Base-by-base conservation (phyloP, 2,329 filamentous ascomycete genomes). In the Trichothecium sympodiale region DNA sequence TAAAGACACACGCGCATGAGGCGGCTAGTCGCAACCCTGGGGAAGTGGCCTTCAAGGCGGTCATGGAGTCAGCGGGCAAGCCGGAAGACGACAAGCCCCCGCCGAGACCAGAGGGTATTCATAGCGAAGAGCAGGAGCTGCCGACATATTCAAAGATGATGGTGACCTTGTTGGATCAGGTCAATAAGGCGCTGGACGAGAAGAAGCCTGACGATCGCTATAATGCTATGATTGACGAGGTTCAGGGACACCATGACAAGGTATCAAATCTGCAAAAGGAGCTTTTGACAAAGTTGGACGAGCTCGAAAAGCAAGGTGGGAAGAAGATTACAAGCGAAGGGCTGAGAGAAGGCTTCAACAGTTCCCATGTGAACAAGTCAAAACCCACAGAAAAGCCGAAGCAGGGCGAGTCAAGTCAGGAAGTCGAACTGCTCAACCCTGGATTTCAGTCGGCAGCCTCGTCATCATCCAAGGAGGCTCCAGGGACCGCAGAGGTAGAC, bases 71-170 rank as follows among this genome's bases (percentile, higher is more conserved):
- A 26, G 79, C 81, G 8, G 74, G 74, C 37, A 74, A 81, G 43
- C 70, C 78, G 31, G 74, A 80, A 39, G 83, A 93, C 50, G 77
- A 86, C 53, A 75, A 76, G 42, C 83, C 86, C 4, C 79, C 83
- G 8, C 69, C 74, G 34, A 69, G 83, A 17, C 88, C 88, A 2
- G 80, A 79, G 45, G 87, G 84, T 32, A 81, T 95, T 18, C 81
- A 93, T 52, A 69, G 71, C 29, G 70, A 85, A 37, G 77, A 81
- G 47, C 74, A 82, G 55, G 77, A 71, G 51, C 76, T 84, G 48
- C 85, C 84, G 1, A 82, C 80, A 12, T 98, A 94, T 54, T 91
- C 86, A 28, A 86, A 93, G 66, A 98, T 98, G 91, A 88, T 98
- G 82, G 84, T 84, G n/a, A 77, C 80, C n/a, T 61, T 98, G 49